phyloP scores from a whole-genome alignment of 2,329 filamentous ascomycete species.

The Diaporthe citri region DNA sequence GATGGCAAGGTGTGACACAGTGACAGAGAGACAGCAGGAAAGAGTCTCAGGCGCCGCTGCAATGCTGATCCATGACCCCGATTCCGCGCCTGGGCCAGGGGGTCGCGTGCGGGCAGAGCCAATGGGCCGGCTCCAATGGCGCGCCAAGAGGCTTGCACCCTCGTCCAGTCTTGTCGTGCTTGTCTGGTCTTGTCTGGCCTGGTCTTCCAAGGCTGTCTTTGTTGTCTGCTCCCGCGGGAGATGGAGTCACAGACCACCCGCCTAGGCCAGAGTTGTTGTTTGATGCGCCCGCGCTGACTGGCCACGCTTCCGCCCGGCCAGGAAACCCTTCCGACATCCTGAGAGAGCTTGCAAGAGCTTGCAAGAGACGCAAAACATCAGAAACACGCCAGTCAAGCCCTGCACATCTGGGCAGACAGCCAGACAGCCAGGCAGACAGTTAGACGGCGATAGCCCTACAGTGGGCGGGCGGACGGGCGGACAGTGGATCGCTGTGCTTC shows the following conservation, averaged over 20 bases:
- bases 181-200: slow-evolving; percentile 29
- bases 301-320: slow-evolving; percentile 17
- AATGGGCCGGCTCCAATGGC: background rate
- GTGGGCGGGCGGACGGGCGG: background rate
- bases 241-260: slow-evolving; percentile 23
- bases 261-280: slow-evolving; percentile 28
- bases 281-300: slow-evolving; percentile 29
- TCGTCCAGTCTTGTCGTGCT: slow-evolving; percentile 26
- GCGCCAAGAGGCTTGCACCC: slow-evolving; percentile 13
- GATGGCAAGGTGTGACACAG: background rate
- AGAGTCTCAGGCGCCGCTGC: slow-evolving; percentile 31
- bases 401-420: background rate
- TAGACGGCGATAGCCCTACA: background rate
- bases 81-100: slow-evolving; percentile 27
- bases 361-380: slow-evolving; percentile 19
- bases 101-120: slow-evolving; percentile 22
- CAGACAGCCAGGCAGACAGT: background rate
- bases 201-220: slow-evolving; percentile 16
- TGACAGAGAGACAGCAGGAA: background rate
- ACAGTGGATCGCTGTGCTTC: slow-evolving; percentile 24
- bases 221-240: background rate
- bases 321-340: slow-evolving; percentile 21
- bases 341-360: slow-evolving; percentile 4
- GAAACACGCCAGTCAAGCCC: slow-evolving; percentile 28
- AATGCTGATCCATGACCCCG: slow-evolving; percentile 26